A percentile compares a stretch with the other conserved stretches of the same genome.
These are phyloP conservation scores for Erodium texanum DNA, from an alignment of 441 rosid genomes.

Conservation along the genomic window DNA sequence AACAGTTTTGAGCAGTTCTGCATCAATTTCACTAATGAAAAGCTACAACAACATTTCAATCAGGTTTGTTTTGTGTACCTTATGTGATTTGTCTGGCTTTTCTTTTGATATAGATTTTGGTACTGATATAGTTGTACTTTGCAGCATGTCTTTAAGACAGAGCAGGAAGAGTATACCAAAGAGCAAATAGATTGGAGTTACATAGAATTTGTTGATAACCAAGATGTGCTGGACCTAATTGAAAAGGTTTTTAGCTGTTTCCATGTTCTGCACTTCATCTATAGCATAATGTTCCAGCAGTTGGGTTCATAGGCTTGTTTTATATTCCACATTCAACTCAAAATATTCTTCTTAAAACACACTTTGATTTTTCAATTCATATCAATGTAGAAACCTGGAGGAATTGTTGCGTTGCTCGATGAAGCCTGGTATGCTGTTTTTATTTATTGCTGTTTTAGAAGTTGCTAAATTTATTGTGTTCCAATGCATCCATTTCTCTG, in stretches of 20 bases:
- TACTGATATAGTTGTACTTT: conserved; percentile 8
- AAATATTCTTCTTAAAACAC: background rate
- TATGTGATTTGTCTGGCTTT: background rate
- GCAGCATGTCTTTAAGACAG: conserved; percentile 99
- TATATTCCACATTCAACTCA: background rate
- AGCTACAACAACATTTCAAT: conserved; percentile 97
- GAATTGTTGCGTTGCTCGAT: conserved; percentile 92
- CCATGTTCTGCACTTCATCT: background rate
- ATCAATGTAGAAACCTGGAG: conserved; percentile 91
- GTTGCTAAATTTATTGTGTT: background rate
- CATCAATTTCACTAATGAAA: conserved; percentile 98
- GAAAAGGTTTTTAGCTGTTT: conserved; percentile 55
- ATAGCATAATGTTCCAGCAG: background rate
- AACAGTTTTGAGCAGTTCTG: conserved; percentile 97
- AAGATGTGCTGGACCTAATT: conserved; percentile 95
- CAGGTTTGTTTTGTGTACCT: conserved; percentile 46
- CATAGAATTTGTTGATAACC: conserved; percentile 97
- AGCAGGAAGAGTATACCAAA: conserved; percentile 96
- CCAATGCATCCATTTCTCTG: background rate
- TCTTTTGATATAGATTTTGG: background rate
- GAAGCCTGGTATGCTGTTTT: conserved; percentile 83
- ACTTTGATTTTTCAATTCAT: conserved; percentile 1
- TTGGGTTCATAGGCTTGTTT: background rate
- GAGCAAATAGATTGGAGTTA: conserved; percentile 99
- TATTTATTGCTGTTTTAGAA: conserved; percentile 7